Conservation (phyloP, 805 yeast species). For the Ogataea chonburiensis region DNA sequence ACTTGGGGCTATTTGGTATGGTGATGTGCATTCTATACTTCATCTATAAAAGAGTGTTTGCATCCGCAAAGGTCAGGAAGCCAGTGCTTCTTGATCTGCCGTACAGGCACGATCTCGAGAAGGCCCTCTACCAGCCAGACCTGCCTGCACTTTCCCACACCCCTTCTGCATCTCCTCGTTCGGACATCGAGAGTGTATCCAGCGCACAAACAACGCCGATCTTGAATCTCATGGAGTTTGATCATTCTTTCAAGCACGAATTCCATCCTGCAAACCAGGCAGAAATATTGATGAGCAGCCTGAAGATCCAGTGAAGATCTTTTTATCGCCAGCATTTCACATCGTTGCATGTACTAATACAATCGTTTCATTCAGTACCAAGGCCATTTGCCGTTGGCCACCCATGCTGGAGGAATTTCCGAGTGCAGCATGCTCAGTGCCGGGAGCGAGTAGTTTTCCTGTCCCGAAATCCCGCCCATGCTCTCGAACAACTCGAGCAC, state of each 20-base stretch:
- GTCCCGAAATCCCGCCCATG: constrained; percentile 18
- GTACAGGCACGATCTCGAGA: constrained; percentile 9
- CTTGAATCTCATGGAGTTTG: constrained; percentile 13
- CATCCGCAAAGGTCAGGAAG: background rate
- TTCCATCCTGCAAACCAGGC: constrained; percentile 4
- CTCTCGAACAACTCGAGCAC: constrained; percentile 14
- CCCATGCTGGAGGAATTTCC: constrained; percentile 21
- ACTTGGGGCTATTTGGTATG: constrained; percentile 4
- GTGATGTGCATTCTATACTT: constrained; percentile 3
- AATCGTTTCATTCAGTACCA: constrained; percentile 22
- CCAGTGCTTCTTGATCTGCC: constrained; percentile 5
- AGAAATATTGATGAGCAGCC: constrained; percentile 17
- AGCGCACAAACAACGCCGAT: constrained; percentile 15
- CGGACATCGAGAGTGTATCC: constrained; percentile 7
- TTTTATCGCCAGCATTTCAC: constrained; percentile 5
- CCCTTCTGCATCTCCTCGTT: constrained; percentile 11
- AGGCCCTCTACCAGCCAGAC: constrained; percentile 2
- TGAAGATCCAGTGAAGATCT: constrained; percentile 18
- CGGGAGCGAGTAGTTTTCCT: constrained; percentile 23
- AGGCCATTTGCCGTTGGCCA: constrained; percentile 29
- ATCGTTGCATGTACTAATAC: constrained; percentile 1
- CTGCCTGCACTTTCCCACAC: constrained; percentile 13
- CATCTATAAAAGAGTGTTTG: constrained; percentile 2
- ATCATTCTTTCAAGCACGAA: constrained; percentile 12
- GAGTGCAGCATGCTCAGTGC: constrained; percentile 20